These are phyloP conservation scores for Paratrypanosoma confusum DNA, from an alignment of 208 protist species.

Conservation along the genomic window DNA sequence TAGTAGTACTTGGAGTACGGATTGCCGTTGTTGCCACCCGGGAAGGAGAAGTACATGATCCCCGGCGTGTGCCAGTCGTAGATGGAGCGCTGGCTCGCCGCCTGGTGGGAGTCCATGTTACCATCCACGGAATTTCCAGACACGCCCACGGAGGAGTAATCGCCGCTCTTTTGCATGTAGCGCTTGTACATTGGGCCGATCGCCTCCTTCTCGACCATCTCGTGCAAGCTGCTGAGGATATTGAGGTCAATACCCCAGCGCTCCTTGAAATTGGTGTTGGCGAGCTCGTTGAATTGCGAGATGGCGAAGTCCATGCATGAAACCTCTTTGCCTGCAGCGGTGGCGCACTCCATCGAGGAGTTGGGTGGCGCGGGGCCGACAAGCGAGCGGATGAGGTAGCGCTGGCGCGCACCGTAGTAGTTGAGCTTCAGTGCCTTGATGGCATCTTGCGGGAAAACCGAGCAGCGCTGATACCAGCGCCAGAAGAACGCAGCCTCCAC, in stretches of 20 bases:
- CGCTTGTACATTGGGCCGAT: conserved; percentile 31
- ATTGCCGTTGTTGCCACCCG: conserved; percentile 49
- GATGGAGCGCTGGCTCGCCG: conserved; percentile 38
- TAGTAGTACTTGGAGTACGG: conserved; percentile 48
- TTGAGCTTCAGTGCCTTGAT: conserved; percentile 4
- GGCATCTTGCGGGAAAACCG: conserved; percentile 26
- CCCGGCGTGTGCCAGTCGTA: conserved; percentile 25
- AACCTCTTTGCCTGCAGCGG: too few species aligned
- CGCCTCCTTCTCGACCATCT: conserved; percentile 26
- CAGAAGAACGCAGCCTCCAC: conserved; percentile 44
- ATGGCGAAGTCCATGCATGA: conserved; percentile 23
- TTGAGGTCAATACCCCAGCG: conserved; percentile 50
- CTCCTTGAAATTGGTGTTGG: conserved; percentile 10
- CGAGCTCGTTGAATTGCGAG: conserved; percentile 13
- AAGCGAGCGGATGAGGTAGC: conserved; percentile 28
- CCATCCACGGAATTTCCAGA: conserved; percentile 25
- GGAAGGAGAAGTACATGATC: conserved; percentile 25
- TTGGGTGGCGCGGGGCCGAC: conserved; percentile 10
- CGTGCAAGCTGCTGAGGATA: conserved; percentile 24
- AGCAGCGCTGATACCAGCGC: conserved; percentile 37
- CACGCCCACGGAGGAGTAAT: conserved; percentile 29
- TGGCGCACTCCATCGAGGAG: conserved; percentile 16
- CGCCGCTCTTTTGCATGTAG: conserved; percentile 36
- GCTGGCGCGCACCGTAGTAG: conserved; percentile 7
- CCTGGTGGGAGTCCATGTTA: conserved; percentile 23